Conservation (phyloP, 805 yeast genomes). For the Wickerhamomyces queroliae region DNA sequence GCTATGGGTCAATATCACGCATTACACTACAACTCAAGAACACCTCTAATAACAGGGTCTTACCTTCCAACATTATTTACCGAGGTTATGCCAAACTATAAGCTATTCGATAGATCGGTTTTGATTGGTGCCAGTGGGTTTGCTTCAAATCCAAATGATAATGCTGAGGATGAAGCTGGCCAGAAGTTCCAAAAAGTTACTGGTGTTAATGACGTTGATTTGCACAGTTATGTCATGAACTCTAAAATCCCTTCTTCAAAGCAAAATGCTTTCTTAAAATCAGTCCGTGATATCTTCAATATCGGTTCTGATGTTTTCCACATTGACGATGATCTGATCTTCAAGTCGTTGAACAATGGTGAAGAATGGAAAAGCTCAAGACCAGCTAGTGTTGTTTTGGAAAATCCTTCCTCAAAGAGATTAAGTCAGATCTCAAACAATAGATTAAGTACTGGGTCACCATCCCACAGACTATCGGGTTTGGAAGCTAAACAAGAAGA, state of each 20-base stretch:
- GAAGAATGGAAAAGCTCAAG: constrained; percentile 28
- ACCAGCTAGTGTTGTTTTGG: constrained; percentile 42
- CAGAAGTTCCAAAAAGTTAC: constrained; percentile 28
- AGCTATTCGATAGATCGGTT: constrained; percentile 46
- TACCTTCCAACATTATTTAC: constrained; percentile 63
- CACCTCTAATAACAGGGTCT: constrained; percentile 56
- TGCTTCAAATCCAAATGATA: constrained; percentile 6
- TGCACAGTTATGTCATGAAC: constrained; percentile 18
- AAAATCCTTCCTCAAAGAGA: constrained; percentile 36
- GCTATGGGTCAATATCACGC: constrained; percentile 36
- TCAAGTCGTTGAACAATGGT: constrained; percentile 45
- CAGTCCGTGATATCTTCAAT: constrained; percentile 59
- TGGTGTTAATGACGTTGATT: constrained; percentile 42
- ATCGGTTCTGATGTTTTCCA: constrained; percentile 53
- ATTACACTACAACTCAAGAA: constrained; percentile 39
- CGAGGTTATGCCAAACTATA: constrained; percentile 46
- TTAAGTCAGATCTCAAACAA: constrained; percentile 30
- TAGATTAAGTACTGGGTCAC: constrained; percentile 11
- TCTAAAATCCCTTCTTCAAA: constrained; percentile 20
- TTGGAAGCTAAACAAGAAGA: constrained; percentile 26
- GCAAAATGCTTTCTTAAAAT: constrained; percentile 46
- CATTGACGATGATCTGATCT: constrained; percentile 48
- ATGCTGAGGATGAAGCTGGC: background rate
- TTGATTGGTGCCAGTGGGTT: constrained; percentile 51
- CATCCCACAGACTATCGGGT: constrained; percentile 17